Percentiles rank a stretch among this genome's conserved stretches.
phyloP scores from a whole-genome alignment of 2,329 filamentous ascomycete species.

The Aspergillus intermedius region DNA sequence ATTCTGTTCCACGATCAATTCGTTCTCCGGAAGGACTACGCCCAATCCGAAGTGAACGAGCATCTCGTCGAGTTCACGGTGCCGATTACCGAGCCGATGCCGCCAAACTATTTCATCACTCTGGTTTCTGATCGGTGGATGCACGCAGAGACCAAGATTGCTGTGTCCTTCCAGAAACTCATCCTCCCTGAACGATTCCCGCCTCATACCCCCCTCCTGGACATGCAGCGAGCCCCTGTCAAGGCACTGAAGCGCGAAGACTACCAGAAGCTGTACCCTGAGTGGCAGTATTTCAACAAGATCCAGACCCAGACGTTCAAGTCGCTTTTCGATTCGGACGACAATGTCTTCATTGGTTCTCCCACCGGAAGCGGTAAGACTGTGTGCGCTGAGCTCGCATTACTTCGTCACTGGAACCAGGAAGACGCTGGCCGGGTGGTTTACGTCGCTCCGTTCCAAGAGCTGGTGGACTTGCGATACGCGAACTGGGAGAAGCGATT shows the following conservation, averaged over 20 bases:
- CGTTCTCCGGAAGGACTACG: constrained; percentile 82
- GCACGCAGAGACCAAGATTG: constrained; percentile 89
- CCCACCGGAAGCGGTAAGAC: constrained; percentile 95
- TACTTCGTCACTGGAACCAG: constrained; percentile 80
- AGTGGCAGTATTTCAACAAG: constrained; percentile 88
- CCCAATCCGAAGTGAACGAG: constrained; percentile 76
- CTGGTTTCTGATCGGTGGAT: constrained; percentile 96
- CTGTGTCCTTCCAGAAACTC: constrained; percentile 90
- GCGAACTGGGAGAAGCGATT: constrained; percentile 83
- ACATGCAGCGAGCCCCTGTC: constrained; percentile 85
- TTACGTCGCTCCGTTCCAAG: constrained; percentile 91
- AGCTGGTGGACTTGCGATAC: constrained; percentile 74
- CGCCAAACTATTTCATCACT: constrained; percentile 96
- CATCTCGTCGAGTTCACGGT: constrained; percentile 95
- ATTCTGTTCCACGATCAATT: constrained; percentile 94
- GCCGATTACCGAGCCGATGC: constrained; percentile 94
- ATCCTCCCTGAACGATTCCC: constrained; percentile 94
- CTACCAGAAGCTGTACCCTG: constrained; percentile 71
- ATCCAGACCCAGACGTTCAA: constrained; percentile 98
- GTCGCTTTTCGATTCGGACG: constrained; percentile 79
- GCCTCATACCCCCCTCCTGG: constrained; percentile 82
- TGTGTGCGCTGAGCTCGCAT: constrained; percentile 87
- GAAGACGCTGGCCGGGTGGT: constrained; percentile 69
- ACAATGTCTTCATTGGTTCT: constrained; percentile 90
- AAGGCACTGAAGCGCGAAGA: constrained; percentile 81